These are phyloP conservation scores for Thielaviopsis populi DNA, from an alignment of 2,329 filamentous ascomycete genomes.

Conservation along the genomic window DNA sequence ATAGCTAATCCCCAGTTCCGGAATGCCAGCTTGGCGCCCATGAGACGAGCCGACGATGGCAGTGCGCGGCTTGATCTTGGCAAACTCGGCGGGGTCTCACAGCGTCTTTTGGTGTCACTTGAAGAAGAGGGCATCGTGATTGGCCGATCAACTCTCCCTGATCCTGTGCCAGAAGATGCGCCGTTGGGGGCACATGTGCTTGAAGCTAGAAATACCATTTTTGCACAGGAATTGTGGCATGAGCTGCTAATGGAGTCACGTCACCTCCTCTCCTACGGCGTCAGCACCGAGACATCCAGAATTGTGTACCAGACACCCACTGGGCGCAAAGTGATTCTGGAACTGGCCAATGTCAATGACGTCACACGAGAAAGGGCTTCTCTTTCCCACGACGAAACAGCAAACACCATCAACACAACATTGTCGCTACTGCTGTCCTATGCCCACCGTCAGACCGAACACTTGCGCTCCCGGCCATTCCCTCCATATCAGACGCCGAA, in stretches of 20 bases:
- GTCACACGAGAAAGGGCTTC: conserved; percentile 26
- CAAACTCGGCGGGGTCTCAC: conserved; percentile 33
- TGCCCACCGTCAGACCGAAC: conserved; percentile 61
- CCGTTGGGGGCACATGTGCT: conserved; percentile 54
- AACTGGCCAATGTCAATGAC: conserved; percentile 44
- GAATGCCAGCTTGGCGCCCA: conserved; percentile 62
- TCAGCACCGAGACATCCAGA: conserved; percentile 45
- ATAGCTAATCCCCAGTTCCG: conserved; percentile 42
- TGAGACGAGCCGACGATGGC: conserved; percentile 61
- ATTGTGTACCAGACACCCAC: conserved; percentile 41
- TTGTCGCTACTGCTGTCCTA: conserved; percentile 65
- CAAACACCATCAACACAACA: conserved; percentile 49
- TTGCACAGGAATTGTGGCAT: conserved; percentile 77
- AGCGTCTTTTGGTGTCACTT: conserved; percentile 53
- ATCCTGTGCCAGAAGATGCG: conserved; percentile 37
- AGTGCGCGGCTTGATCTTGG: conserved; percentile 57
- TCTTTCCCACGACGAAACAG: conserved; percentile 35
- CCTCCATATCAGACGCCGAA: conserved; percentile 27
- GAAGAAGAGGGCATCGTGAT: conserved; percentile 38
- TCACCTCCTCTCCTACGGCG: conserved; percentile 52
- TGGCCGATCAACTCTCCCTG: conserved; percentile 35
- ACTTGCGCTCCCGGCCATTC: conserved; percentile 46
- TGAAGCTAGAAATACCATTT: conserved; percentile 63
- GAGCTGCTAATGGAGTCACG: conserved; percentile 76
- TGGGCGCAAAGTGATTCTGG: conserved; percentile 45